Evolutionary conservation across 2,329 filamentous ascomycete genomes (phyloP).

Genomic region (Onygena corvina): DNA sequence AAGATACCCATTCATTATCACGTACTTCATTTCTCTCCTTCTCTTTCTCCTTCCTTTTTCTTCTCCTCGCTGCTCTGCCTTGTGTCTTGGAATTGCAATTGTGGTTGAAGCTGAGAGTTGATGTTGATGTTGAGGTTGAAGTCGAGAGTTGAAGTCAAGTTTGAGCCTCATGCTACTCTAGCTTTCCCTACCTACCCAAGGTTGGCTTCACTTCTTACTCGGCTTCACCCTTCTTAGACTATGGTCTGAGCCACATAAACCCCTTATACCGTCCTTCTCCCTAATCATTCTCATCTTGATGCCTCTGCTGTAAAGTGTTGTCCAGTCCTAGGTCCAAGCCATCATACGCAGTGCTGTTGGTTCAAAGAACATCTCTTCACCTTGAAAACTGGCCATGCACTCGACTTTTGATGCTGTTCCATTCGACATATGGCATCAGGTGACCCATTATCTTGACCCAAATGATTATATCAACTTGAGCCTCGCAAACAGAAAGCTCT

Average conservation of each 20-base stretch:
- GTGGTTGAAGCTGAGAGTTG: neutral
- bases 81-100: neutral
- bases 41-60: no score
- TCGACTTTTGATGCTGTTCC: constrained; percentile 40
- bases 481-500: constrained; percentile 41
- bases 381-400: constrained; percentile 6
- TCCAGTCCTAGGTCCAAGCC: neutral
- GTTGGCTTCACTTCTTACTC: neutral
- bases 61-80: neutral
- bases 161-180: neutral
- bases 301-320: neutral
- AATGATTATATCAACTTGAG: constrained; percentile 49
- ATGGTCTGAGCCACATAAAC: neutral
- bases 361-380: neutral
- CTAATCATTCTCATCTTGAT: neutral
- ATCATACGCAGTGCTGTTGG: no score
- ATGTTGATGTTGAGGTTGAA: neutral
- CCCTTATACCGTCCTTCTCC: neutral
- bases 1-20: no score
- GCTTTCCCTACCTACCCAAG: neutral
- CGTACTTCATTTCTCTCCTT: no score
- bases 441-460: constrained; percentile 44
- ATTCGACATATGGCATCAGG: constrained; percentile 52
- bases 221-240: neutral
- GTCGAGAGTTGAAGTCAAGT: neutral